Percentiles rank a stretch among this genome's conserved stretches.
Conservation (phyloP, 225 moss, liverwort and hornwort species). For the Asterella californica region DNA sequence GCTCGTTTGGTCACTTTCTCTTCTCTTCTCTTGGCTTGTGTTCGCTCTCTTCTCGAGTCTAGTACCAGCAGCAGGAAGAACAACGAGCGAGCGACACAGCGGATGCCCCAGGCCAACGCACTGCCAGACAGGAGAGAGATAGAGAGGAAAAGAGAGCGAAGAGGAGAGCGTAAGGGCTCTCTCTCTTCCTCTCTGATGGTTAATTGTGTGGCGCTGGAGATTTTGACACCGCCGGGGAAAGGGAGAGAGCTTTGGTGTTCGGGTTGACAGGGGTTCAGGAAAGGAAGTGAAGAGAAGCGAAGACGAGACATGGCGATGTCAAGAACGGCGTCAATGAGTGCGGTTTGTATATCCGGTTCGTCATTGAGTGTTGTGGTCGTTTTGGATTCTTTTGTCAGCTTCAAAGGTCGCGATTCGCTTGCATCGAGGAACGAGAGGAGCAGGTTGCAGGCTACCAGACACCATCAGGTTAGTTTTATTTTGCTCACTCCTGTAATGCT, state of each 20-base stretch:
- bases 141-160: background rate
- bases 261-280: background rate
- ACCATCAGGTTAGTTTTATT: background rate
- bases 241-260: background rate
- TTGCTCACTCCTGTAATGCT: background rate
- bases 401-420: background rate
- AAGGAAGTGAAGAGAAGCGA: background rate
- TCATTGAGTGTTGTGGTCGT: background rate
- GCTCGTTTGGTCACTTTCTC: background rate
- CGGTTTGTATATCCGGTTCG: constrained; percentile 5
- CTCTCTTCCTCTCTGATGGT: background rate
- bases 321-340: background rate
- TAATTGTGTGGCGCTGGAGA: background rate
- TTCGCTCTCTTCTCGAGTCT: background rate
- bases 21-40: background rate
- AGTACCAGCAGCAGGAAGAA: background rate
- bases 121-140: background rate
- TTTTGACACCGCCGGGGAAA: background rate
- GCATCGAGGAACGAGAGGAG: background rate
- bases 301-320: background rate
- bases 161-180: background rate
- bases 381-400: background rate
- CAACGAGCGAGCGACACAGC: background rate
- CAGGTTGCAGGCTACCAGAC: background rate
- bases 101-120: background rate